Base-by-base conservation (phyloP, 768 basidiomycete genomes). In the Holtermannia corniformis region DNA sequence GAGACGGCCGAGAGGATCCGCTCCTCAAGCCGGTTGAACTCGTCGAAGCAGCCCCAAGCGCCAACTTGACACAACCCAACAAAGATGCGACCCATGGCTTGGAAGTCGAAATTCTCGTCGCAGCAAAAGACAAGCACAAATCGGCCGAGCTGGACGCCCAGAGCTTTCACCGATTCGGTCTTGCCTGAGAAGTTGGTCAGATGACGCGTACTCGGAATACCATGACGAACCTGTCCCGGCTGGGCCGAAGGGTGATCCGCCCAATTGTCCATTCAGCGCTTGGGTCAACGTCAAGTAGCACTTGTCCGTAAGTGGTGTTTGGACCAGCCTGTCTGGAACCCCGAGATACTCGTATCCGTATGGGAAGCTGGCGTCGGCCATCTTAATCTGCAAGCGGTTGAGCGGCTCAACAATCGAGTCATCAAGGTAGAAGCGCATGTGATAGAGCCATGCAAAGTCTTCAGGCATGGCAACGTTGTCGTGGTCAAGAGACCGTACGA, bases 51-150 rank as follows among this genome's bases (percentile, higher is more conserved):
- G 12, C 95, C 95, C 95, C 95, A 99, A 0, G 95, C 95, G 26
- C 95, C 95, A 28, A 97, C 95, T 77, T 95, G 92, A 75, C 95
- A 99, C 13, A 99, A 80, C 48, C 95, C 95, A 63, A 97, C 84
- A 70, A 99, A 99, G 62, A 99, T 97, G 58, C 95, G 87, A 58
- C 95, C 95, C 95, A 99, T 97, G 1, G 95, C 95, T 71, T 97
- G 92, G 78, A 97, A 97, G 73, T 99, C 95, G 73, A 99, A 97
- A 0, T 88, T 95, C 72, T 99, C 95, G 73, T 99, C 95, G 67
- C 95, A 99, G 70, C 95, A 97, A 76, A 99, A 99, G n/a, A 99
- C 95, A 45, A 99, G 79, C n/a, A 99, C 95, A 65, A 99, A 99
- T 32, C 95, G 84, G 40, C 95, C 95, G 4, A 99, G 82, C 64